A percentile compares a stretch with the other conserved stretches of the same genome.
These are phyloP conservation scores for Gnomoniopsis sp. DNA, from an alignment of 2,329 filamentous ascomycete genomes.

Conservation along the genomic window DNA sequence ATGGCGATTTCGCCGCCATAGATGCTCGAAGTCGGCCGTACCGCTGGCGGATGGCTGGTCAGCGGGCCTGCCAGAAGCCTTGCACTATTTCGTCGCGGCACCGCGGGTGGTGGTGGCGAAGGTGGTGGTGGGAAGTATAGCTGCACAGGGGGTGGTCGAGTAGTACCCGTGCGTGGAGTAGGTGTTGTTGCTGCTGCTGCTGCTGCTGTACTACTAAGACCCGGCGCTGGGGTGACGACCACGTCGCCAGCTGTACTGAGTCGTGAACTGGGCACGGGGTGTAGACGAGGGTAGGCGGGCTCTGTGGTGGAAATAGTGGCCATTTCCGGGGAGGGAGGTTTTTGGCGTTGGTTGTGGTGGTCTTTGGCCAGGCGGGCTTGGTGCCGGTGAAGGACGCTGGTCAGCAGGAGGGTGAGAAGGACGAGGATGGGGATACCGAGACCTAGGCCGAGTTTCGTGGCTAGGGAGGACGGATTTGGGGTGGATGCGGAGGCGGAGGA, in stretches of 20 bases:
- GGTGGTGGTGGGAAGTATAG: background rate
- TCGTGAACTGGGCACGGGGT: background rate
- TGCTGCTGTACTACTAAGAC: background rate
- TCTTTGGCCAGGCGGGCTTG: background rate
- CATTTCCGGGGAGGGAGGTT: constrained; percentile 1
- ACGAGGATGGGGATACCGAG: constrained; percentile 12
- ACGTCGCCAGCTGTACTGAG: background rate
- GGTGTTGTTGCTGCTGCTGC: background rate
- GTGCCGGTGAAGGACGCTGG: constrained; percentile 8
- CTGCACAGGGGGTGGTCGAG: background rate
- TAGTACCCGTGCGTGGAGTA: too few relatives aligned
- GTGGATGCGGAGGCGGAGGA: background rate
- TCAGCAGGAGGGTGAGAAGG: constrained; percentile 2
- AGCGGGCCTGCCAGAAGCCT: background rate
- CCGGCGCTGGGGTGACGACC: background rate
- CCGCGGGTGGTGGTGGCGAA: background rate
- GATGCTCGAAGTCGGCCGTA: background rate
- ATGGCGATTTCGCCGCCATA: background rate
- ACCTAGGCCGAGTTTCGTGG: constrained; percentile 12
- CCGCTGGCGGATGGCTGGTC: background rate
- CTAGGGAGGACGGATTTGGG: background rate
- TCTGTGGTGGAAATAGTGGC: constrained; percentile 4
- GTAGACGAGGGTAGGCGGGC: background rate
- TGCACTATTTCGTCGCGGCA: background rate
- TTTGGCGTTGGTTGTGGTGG: background rate